Evolutionary conservation across 208 protist species (phyloP).

Genomic region (Crithidia mellificae): DNA sequence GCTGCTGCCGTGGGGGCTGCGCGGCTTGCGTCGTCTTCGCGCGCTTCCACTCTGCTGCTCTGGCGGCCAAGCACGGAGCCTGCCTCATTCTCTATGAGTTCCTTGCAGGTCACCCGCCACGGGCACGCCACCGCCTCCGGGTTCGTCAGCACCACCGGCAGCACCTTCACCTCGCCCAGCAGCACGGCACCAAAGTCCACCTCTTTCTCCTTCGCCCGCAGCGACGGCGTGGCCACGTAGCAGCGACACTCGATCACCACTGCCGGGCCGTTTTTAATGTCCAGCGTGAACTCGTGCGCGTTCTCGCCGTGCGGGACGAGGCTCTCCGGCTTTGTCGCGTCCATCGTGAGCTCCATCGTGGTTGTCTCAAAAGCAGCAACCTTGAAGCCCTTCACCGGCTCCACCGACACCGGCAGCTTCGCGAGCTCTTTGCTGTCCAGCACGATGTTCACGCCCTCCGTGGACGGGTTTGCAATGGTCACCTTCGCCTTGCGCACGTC

Average conservation of each 20-base stretch:
- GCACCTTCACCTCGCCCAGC: constrained; percentile 80
- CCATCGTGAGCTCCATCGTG: constrained; percentile 62
- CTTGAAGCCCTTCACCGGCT: constrained; percentile 78
- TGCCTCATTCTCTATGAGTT: constrained; percentile 21
- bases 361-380: constrained; percentile 55
- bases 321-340: constrained; percentile 34
- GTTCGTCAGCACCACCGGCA: constrained; percentile 88
- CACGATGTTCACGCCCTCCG: constrained; percentile 59
- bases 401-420: constrained; percentile 57
- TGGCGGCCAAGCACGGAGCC: not conserved
- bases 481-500: constrained; percentile 78
- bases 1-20: not conserved
- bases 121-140: constrained; percentile 85
- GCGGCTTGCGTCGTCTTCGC: not conserved
- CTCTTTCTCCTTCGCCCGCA: constrained; percentile 58
- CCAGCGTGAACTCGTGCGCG: constrained; percentile 75
- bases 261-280: constrained; percentile 83
- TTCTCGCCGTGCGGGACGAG: constrained; percentile 63
- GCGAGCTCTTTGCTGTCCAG: constrained; percentile 80
- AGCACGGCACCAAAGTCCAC: constrained; percentile 90
- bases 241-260: constrained; percentile 86
- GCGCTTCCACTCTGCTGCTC: constrained; percentile 9
- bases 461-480: constrained; percentile 82
- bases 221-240: constrained; percentile 90
- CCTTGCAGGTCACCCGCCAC: constrained; percentile 76